Evolutionary conservation across 2,329 filamentous ascomycete genomes (phyloP).

Genomic region (Whalleya microplaca): DNA sequence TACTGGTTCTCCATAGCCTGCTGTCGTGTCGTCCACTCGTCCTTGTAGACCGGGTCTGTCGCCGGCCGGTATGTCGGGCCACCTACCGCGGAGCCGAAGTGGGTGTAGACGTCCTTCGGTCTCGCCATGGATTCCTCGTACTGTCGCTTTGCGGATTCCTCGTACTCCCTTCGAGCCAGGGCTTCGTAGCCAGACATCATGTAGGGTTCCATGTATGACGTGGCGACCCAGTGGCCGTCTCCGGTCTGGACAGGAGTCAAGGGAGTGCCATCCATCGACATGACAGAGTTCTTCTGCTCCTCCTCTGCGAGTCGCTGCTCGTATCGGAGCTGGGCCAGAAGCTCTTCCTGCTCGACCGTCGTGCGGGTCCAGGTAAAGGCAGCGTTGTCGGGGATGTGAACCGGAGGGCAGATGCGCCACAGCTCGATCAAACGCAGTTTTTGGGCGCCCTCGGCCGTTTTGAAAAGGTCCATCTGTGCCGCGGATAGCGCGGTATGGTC

Average conservation of each 20-base stretch:
- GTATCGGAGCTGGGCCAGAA: slow-evolving; percentile 64
- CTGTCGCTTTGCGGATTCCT: slow-evolving; percentile 49
- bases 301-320: slow-evolving; percentile 52
- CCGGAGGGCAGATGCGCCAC: slow-evolving; percentile 80
- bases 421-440: slow-evolving; percentile 77
- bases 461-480: slow-evolving; percentile 79
- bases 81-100: slow-evolving; percentile 47
- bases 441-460: slow-evolving; percentile 72
- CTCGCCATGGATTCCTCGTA: slow-evolving; percentile 37
- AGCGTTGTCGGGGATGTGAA: slow-evolving; percentile 57
- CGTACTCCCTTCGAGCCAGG: slow-evolving; percentile 66
- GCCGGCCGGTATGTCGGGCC: slow-evolving; percentile 54
- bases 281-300: slow-evolving; percentile 44
- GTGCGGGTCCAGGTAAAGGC: slow-evolving; percentile 57
- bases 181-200: slow-evolving; percentile 81
- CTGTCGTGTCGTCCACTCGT: slow-evolving; percentile 51
- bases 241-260: slow-evolving; percentile 54
- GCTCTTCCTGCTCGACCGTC: slow-evolving; percentile 60
- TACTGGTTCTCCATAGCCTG: slow-evolving; percentile 71
- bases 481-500: slow-evolving; percentile 70
- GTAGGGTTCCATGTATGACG: slow-evolving; percentile 72
- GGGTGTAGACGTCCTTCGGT: slow-evolving; percentile 48
- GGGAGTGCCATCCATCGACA: slow-evolving; percentile 59
- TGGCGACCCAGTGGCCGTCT: slow-evolving; percentile 56
- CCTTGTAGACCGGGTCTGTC: slow-evolving; percentile 71